phyloP scores from a whole-genome alignment of 371 early-diverging fungal species.

The Rhizopus stolonifer region DNA sequence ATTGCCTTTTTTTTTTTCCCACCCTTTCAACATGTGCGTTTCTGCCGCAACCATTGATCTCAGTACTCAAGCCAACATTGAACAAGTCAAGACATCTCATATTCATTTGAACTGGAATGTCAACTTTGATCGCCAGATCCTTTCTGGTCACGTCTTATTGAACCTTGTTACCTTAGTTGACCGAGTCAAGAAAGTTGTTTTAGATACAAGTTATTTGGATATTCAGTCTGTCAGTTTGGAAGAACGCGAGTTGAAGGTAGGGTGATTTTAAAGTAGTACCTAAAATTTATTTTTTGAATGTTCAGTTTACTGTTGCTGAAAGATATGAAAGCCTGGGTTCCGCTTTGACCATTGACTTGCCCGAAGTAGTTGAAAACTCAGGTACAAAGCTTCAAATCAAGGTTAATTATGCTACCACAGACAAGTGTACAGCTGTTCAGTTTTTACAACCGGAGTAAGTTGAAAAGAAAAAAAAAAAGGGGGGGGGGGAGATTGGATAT shows the following conservation, averaged over 20 bases:
- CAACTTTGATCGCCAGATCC: conserved; percentile 70
- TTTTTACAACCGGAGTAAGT: conserved; percentile 80
- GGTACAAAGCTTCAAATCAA: conserved; percentile 53
- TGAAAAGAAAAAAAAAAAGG: background rate
- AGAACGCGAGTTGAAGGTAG: conserved; percentile 47
- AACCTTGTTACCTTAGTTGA: conserved; percentile 49
- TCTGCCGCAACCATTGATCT: conserved; percentile 19
- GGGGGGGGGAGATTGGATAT: background rate
- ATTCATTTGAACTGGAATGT: conserved; percentile 74
- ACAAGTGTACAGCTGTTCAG: conserved; percentile 83
- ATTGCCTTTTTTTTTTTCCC: conserved; percentile 61
- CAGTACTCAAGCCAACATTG: conserved; percentile 81
- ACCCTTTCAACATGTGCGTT: conserved; percentile 62
- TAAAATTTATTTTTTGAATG: background rate
- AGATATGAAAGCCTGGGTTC: conserved; percentile 72
- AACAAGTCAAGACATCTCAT: conserved; percentile 71
- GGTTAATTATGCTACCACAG: conserved; percentile 82
- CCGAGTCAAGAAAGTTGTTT: conserved; percentile 61
- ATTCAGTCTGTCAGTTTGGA: conserved; percentile 51
- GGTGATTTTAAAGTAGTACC: background rate
- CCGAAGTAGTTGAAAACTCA: conserved; percentile 23
- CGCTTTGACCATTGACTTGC: conserved; percentile 67
- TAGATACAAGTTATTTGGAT: conserved; percentile 75
- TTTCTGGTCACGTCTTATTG: conserved; percentile 69
- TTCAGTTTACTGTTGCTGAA: conserved; percentile 55